These are phyloP conservation scores for Aspergillus coremiiformis DNA, from an alignment of 495 filamentous ascomycete species.

Conservation along the genomic window DNA sequence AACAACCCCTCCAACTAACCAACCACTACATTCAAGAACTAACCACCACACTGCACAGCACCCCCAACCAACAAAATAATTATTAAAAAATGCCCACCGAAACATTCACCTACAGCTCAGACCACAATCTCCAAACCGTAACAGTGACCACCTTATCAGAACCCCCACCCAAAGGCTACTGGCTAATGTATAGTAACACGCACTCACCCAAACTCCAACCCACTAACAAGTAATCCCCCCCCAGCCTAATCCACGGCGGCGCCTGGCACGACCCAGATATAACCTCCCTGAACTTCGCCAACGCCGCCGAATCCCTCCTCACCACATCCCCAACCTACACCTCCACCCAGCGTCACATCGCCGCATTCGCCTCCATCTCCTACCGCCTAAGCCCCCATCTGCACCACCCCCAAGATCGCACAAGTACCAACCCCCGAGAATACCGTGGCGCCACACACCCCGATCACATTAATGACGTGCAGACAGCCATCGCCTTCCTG, in stretches of 20 bases:
- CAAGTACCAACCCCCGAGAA: slow-evolving; percentile 25
- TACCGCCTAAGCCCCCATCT: slow-evolving; percentile 78
- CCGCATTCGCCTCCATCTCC: slow-evolving; percentile 63
- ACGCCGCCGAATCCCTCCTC: slow-evolving; percentile 39
- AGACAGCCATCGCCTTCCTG: slow-evolving; percentile 53
- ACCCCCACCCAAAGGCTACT: slow-evolving; percentile 27
- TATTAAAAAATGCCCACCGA: slow-evolving; percentile 13
- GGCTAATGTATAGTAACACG: slow-evolving; percentile 47
- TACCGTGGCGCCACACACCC: slow-evolving; percentile 55
- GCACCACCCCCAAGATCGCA: slow-evolving; percentile 44
- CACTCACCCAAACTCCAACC: neutral
- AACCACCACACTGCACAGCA: neutral
- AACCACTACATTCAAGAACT: neutral
- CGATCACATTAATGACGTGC: slow-evolving; percentile 65
- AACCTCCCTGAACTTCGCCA: slow-evolving; percentile 41
- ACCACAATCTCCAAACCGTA: slow-evolving; percentile 28
- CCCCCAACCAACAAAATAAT: neutral
- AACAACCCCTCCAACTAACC: no score
- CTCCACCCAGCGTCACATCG: slow-evolving; percentile 31
- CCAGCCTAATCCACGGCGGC: slow-evolving; percentile 77
- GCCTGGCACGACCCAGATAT: slow-evolving; percentile 75
- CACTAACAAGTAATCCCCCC: neutral
- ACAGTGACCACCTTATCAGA: slow-evolving; percentile 20
- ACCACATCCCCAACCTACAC: slow-evolving; percentile 18
- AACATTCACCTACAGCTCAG: slow-evolving; percentile 26